Evolutionary conservation across 306 rosid species (phyloP), one percentile per base, ranked within the genome.

Genomic region (Rosa lucieae): DNA sequence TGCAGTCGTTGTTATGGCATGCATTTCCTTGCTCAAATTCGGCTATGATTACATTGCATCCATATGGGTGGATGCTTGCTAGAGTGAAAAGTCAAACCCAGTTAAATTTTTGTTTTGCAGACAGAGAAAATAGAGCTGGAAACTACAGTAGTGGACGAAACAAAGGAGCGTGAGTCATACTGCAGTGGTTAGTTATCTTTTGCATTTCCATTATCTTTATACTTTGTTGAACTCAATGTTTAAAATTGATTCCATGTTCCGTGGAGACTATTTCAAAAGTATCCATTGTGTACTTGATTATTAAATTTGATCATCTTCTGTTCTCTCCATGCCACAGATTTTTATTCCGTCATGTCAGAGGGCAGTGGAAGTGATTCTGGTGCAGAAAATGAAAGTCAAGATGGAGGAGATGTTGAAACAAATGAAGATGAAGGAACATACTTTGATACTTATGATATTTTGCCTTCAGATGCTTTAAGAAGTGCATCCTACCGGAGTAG

Each of bases 121-220:
- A 86, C 97, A 0, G 98, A 95, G 89, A 95, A 95, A 88, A 93
- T 95, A 83, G 98, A 95, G 91, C 81, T 95, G 89, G 99, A 95
- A 93, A 80, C 99, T 78, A 93, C 97, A 76, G 99, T 95, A 40
- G 96, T 95, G 72, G 99, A 95, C 81, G 99, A 95, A 91, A 95
- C 99, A 67, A 95, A 95, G 90, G 98, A 93, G 77, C 98, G 98
- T 3, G 98, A 95, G 77, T 91, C 98, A 77, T 95, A 88, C 75
- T 92, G 97, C 62, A 91, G 90, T 82, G 99, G 99, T 95, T 80
- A 85, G 97, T 88, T 71, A 42, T 81, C 52, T 73, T 82, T 63
- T 56, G 44, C 51, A 63, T 58, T 73, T 78, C 67, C 67, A 43
- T 78, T 5, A 32, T 26, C 37, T n/a, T 40, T 8, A 55, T 4